Evolutionary conservation across 441 rosid genomes (phyloP), one percentile per base, ranked within the genome.

Genomic region (Euphorbia schlechtendalii): DNA sequence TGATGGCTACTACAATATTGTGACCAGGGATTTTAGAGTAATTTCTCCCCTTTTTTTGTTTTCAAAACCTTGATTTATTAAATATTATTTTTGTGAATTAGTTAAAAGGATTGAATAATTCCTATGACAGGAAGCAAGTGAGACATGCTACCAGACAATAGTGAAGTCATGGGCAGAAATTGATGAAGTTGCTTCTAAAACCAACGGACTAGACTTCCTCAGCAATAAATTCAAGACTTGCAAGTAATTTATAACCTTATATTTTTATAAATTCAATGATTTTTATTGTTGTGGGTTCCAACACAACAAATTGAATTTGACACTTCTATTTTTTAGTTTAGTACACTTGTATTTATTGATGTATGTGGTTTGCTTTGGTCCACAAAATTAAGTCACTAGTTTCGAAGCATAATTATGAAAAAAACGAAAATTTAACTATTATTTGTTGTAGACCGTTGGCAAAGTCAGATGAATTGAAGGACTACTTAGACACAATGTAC

Each of bases 171-270:
- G 92, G 92, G 43, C 64, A 8, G 83, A 66, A 68, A 81, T 84
- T 21, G 86, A 86, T 15, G 25, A 67, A 49, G 71, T 81, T 70
- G 88, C 92, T 73, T 74, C 85, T 8, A 22, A 76, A 65, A 70
- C 76, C 0, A 55, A 72, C 53, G 92, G 89, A 34, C 84, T 86
- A 14, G 36, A 71, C 34, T 71, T 52, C 45, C 85, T 86, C 43
- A 77, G 82, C 81, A 61, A 62, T 20, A 74, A 59, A 70, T 84
- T 87, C 77, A 80, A 69, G 59, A 80, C 90, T 55, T 87, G 93
- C 93, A 58, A 56, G 87, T 86, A 74, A 65, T 49, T 17, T 58
- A 58, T 15, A 4, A 15, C 28, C 2, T 18, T 4, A 17, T n/a
- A n/a, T n/a, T n/a, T n/a, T n/a, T n/a, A n/a, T n/a, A n/a, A n/a